These are phyloP conservation scores for Xylariaceae sp. DNA, from an alignment of 2,329 filamentous ascomycete species.

Conservation along the genomic window DNA sequence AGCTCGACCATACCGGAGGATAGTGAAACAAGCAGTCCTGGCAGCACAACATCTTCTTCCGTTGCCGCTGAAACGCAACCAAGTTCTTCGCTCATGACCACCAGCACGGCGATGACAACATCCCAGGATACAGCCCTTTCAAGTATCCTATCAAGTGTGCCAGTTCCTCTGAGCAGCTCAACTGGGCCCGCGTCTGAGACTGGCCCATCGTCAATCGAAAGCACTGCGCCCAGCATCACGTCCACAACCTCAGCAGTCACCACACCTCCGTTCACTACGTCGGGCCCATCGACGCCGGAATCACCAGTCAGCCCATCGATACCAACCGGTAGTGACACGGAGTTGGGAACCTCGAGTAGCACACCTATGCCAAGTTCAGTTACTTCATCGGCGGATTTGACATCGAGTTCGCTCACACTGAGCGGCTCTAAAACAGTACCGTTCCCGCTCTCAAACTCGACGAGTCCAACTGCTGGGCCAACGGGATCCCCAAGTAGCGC, in stretches of 20 bases:
- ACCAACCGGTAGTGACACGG: neutral
- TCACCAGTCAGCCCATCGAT: slow-evolving; percentile 1
- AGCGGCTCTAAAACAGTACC: slow-evolving; percentile 14
- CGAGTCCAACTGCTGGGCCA: slow-evolving; percentile 8
- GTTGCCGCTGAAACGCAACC: neutral
- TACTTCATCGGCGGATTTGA: neutral
- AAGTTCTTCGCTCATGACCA: neutral
- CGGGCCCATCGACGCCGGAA: neutral
- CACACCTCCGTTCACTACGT: neutral
- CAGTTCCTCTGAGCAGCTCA: slow-evolving; percentile 14
- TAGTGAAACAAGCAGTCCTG: slow-evolving; percentile 5
- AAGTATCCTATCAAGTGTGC: slow-evolving; percentile 1
- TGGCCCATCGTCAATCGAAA: slow-evolving; percentile 3
- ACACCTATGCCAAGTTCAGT: neutral
- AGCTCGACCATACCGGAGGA: slow-evolving; percentile 9
- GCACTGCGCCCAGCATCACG: slow-evolving; percentile 4
- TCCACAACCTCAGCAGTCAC: neutral
- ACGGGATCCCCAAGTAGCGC: slow-evolving; percentile 7
- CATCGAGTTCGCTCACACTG: neutral
- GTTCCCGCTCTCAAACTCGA: slow-evolving; percentile 21
- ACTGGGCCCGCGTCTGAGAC: slow-evolving; percentile 8
- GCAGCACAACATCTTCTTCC: slow-evolving; percentile 4
- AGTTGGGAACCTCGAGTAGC: neutral
- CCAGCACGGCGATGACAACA: neutral
- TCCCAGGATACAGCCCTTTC: neutral